Percentiles rank a stretch among this genome's conserved stretches.
These are phyloP conservation scores for Acanthamoeba culbertsoni DNA, from an alignment of 208 protist species.

Conservation along the genomic window DNA sequence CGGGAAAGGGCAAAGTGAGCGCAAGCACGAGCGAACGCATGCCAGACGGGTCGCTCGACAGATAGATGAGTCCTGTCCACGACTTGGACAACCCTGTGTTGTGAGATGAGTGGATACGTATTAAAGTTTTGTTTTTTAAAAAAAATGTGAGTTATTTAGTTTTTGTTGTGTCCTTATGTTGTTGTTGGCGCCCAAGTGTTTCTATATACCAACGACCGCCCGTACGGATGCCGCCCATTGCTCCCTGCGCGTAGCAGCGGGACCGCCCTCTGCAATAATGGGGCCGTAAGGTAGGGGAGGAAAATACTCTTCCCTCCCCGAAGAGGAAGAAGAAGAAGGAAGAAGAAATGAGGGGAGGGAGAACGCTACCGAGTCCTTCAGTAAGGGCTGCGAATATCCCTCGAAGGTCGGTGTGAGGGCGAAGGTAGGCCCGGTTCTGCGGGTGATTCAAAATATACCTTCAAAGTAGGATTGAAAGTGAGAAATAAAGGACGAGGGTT, in stretches of 20 bases:
- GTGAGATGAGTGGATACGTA: background rate
- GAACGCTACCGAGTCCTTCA: background rate
- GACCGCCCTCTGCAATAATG: background rate
- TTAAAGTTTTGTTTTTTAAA: too few species aligned
- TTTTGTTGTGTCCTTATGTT: too few species aligned
- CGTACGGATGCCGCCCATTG: background rate
- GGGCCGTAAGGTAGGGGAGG: too few species aligned
- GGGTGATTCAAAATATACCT: slow-evolving; percentile 32
- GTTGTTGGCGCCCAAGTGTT: too few species aligned
- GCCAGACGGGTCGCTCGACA: background rate
- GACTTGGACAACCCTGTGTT: background rate
- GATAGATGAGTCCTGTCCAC: slow-evolving; percentile 36
- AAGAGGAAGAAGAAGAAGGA: background rate
- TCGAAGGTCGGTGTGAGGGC: background rate
- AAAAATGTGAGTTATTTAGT: too few species aligned
- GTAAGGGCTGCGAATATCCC: background rate
- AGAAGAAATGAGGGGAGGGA: background rate
- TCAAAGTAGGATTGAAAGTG: background rate
- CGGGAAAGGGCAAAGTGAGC: slow-evolving; percentile 18
- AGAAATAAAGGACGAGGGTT: background rate
- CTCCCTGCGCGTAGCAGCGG: background rate
- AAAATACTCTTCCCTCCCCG: too few species aligned
- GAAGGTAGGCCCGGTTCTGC: background rate
- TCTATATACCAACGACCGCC: background rate
- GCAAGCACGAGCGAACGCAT: slow-evolving; percentile 3